Evolutionary conservation across 768 basidiomycete genomes (phyloP), one percentile per base, ranked within the genome.

Genomic region (Roridomyces roridus): DNA sequence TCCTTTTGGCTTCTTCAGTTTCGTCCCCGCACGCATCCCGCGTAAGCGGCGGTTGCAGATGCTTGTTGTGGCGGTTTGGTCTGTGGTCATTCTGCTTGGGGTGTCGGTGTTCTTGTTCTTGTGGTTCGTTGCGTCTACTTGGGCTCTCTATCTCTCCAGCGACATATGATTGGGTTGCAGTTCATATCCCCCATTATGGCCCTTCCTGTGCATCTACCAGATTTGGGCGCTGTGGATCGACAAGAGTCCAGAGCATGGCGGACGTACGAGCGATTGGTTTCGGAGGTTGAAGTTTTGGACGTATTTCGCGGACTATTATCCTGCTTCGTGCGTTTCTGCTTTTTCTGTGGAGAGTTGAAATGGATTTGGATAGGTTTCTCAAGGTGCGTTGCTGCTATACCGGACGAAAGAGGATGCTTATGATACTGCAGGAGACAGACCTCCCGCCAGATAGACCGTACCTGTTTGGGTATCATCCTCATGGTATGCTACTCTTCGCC

Each of bases 391-490:
- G 14, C 20, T 29, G 28, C 20, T 15, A 47, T 53, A 37, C 55
- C n/a, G n/a, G n/a, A n/a, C n/a, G n/a, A n/a, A n/a, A n/a, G n/a
- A n/a, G 40, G 24, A 46, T 43, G 54, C 44, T 59, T 29, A 59
- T 55, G 29, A 24, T 29, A 28, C 4, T 20, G 28, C 65, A 96
- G 94, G 94, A 94, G 74, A 88, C 86, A 31, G 92, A 96, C 62
- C 81, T 99, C 21, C 94, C 96, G 0, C 78, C 96, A 11, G 93
- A 97, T 70, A 78, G 95, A 60, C 89, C 92, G 18, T 99, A 99
- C 74, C 84, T 99, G 14, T 99, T 99, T 73, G 97, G 96, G 8
- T 98, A 98, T 72, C 97, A 99, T 72, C 97, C 97, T 17, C 97
- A 99, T 73, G 97, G 96, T 88, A 57, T 29, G 83, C 51, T 39